These are phyloP conservation scores for Oryza nivara DNA, from an alignment of 176 grass and related monocot genomes.

Conservation along the genomic window DNA sequence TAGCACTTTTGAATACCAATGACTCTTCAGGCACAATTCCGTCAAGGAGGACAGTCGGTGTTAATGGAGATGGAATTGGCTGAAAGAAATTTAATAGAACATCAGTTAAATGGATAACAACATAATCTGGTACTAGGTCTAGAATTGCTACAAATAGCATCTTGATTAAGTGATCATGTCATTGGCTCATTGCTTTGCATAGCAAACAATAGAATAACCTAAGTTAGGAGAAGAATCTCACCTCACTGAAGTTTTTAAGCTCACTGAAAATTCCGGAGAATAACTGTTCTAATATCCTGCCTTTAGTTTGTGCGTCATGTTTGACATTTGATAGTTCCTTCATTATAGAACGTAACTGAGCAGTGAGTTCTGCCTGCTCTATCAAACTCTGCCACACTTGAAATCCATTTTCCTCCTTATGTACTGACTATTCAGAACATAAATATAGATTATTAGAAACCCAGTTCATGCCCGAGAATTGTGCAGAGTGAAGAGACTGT, in stretches of 20 bases:
- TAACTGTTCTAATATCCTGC: conserved; percentile 78
- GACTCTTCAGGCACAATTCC: conserved; percentile 80
- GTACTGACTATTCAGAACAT: conserved; percentile 56
- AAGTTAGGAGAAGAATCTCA: conserved; percentile 23
- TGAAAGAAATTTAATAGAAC: conserved; percentile 41
- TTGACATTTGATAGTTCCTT: conserved; percentile 58
- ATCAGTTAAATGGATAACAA: conserved; percentile 37
- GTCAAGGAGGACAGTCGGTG: conserved; percentile 62
- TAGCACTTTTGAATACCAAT: conserved; percentile 78
- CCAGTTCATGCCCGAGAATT: neutral
- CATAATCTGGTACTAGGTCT: neutral
- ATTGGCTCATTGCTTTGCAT: too few species aligned
- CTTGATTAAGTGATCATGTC: too few species aligned
- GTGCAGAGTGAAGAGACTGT: conserved; percentile 6
- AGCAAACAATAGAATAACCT: neutral
- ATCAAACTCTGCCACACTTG: conserved; percentile 86
- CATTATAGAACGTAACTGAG: conserved; percentile 82
- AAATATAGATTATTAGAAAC: neutral
- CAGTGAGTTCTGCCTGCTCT: conserved; percentile 73
- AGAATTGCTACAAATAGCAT: too few species aligned
- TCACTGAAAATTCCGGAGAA: conserved; percentile 76
- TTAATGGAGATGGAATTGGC: conserved; percentile 88
- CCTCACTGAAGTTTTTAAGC: conserved; percentile 94
- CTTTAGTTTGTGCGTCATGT: conserved; percentile 83
- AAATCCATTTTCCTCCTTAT: conserved; percentile 85